These are phyloP conservation scores for Coelastrella sp. DNA, from an alignment of 139 green algal genomes.

Conservation along the genomic window DNA sequence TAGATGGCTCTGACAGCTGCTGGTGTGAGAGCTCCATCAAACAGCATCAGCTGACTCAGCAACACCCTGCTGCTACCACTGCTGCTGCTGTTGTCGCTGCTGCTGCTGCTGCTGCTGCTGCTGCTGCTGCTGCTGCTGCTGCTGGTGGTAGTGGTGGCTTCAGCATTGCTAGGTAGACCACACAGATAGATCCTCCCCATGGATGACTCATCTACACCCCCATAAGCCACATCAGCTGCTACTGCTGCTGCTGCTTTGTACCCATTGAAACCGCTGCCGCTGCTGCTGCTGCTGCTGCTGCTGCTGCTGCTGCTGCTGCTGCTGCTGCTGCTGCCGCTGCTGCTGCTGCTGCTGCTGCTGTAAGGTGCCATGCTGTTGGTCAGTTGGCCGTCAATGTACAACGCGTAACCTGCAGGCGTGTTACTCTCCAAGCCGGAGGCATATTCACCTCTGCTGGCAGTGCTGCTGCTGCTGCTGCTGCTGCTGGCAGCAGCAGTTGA, in stretches of 20 bases:
- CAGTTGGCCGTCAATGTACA: constrained; percentile 21
- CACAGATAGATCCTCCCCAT: neutral
- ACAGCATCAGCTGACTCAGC: constrained; percentile 19
- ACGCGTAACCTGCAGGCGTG: neutral
- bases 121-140: constrained; percentile 32
- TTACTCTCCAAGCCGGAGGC: neutral
- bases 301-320: constrained; percentile 6
- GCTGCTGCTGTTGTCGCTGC: neutral
- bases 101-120: constrained; percentile 27
- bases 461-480: neutral
- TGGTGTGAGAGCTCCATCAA: constrained; percentile 3
- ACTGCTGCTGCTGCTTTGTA: neutral
- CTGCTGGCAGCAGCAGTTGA: neutral
- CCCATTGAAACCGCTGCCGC: neutral
- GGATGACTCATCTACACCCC: neutral
- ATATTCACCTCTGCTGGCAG: neutral
- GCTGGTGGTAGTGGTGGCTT: neutral
- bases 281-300: neutral
- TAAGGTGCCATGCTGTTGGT: neutral
- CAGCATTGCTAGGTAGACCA: neutral
- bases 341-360: constrained; percentile 11
- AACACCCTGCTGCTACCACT: neutral
- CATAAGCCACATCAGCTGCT: neutral
- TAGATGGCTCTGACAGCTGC: neutral
- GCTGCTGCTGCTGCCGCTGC: neutral